phyloP scores from a whole-genome alignment of 139 green algal species.

The Auxenochlorella pyrenoidosa region DNA sequence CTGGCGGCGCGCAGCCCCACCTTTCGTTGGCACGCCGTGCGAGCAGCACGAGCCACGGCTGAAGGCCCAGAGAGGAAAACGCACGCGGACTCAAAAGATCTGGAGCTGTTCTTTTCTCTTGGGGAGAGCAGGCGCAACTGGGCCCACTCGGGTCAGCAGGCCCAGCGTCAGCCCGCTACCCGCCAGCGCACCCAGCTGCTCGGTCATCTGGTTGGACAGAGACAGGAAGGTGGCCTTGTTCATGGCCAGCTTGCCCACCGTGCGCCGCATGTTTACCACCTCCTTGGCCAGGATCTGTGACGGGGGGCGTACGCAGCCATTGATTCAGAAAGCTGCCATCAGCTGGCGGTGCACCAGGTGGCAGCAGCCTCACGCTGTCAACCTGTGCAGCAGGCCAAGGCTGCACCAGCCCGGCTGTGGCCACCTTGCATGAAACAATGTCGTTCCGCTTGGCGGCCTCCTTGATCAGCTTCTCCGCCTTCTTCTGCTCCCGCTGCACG shows the following conservation, averaged over 20 bases:
- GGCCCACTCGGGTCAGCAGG: background rate
- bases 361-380: background rate
- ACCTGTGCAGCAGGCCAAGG: background rate
- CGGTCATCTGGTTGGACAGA: constrained; percentile 76
- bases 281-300: constrained; percentile 81
- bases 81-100: no score
- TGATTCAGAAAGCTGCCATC: no score
- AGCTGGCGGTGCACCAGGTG: background rate
- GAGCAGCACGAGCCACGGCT: no score
- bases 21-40: no score
- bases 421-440: constrained; percentile 68
- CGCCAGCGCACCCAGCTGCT: constrained; percentile 74
- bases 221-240: constrained; percentile 90
- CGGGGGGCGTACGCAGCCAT: no score
- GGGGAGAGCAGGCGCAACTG: background rate
- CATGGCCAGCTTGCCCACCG: constrained; percentile 68
- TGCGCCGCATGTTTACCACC: constrained; percentile 73
- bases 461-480: constrained; percentile 75
- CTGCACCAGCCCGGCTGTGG: background rate
- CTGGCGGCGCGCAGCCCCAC: background rate
- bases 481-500: constrained; percentile 84
- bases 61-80: no score
- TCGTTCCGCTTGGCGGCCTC: constrained; percentile 86
- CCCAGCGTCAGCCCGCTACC: background rate
- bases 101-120: no score